Conservation (phyloP, 2,329 filamentous ascomycete genomes). For the Rachicladosporium sp. region DNA sequence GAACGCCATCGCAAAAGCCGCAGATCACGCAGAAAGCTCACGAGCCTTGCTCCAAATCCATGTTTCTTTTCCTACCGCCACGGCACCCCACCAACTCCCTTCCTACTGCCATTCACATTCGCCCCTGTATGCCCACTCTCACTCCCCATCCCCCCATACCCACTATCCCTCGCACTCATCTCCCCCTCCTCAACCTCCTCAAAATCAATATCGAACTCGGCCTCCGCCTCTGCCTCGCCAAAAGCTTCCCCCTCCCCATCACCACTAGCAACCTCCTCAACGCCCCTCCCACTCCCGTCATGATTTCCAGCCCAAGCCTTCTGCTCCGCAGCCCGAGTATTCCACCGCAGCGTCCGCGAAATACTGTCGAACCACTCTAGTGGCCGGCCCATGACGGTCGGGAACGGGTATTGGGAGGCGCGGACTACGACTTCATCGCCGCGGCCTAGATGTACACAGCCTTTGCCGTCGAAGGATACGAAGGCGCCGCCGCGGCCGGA, state of each 20-base stretch:
- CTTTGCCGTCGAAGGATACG: constrained; percentile 95
- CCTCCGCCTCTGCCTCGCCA: constrained; percentile 28
- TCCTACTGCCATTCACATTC: constrained; percentile 1
- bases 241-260: constrained; percentile 19
- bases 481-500: constrained; percentile 86
- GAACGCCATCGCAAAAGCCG: too few species aligned
- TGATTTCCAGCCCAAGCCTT: constrained; percentile 55
- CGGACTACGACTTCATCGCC: constrained; percentile 95
- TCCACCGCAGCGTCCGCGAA: constrained; percentile 85
- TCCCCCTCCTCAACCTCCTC: constrained; percentile 42
- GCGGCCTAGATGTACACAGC: constrained; percentile 79
- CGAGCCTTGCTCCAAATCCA: too few species aligned
- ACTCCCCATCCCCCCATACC: constrained; percentile 14
- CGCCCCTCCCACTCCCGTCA: constrained; percentile 41
- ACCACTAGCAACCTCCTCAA: constrained; percentile 20
- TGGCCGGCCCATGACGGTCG: constrained; percentile 78
- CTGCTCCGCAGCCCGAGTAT: constrained; percentile 80
- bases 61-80: too few species aligned
- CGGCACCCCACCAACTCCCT: too few species aligned
- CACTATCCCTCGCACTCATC: constrained; percentile 23
- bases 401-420: constrained; percentile 92
- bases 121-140: constrained; percentile 10
- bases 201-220: constrained; percentile 90
- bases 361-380: constrained; percentile 97
- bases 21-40: too few species aligned